Percentiles rank a stretch among this genome's conserved stretches.
Conservation (phyloP, 1,284 basidiomycete species). For the Ceratorhiza oryzae-sativae region DNA sequence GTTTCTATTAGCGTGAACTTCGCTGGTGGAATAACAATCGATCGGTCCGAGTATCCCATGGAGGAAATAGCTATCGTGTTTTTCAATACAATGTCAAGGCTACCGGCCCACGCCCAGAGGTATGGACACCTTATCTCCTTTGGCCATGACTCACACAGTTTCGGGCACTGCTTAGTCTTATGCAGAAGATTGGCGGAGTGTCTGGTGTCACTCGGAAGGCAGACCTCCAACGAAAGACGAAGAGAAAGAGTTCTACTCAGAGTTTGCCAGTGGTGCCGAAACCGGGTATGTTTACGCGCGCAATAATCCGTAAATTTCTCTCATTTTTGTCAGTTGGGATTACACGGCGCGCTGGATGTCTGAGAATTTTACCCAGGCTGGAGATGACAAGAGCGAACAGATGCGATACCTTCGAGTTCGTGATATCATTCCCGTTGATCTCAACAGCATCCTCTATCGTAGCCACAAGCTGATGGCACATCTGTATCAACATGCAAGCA, state of each 20-base stretch:
- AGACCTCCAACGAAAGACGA: not conserved
- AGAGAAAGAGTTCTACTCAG: not conserved
- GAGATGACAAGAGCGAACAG: not conserved
- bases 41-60: not conserved
- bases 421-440: conserved; percentile 75
- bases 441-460: conserved; percentile 84
- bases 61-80: conserved; percentile 61
- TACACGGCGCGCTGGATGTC: conserved; percentile 7
- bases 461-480: conserved; percentile 67
- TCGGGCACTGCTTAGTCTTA: conserved; percentile 45
- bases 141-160: not conserved
- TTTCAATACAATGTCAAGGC: conserved; percentile 78
- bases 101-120: conserved; percentile 87
- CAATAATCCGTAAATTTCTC: not conserved
- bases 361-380: not conserved
- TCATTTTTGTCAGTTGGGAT: not conserved
- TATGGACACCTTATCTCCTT: conserved; percentile 45
- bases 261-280: conserved; percentile 9
- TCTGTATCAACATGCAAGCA: conserved; percentile 61
- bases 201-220: conserved; percentile 55
- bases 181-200: conserved; percentile 75
- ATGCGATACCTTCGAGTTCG: conserved; percentile 51
- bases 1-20: conserved; percentile 61
- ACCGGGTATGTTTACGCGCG: not conserved
- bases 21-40: conserved; percentile 61